These are phyloP conservation scores for Antitrichia curtipendula DNA, from an alignment of 225 moss, liverwort and hornwort species.

Conservation along the genomic window DNA sequence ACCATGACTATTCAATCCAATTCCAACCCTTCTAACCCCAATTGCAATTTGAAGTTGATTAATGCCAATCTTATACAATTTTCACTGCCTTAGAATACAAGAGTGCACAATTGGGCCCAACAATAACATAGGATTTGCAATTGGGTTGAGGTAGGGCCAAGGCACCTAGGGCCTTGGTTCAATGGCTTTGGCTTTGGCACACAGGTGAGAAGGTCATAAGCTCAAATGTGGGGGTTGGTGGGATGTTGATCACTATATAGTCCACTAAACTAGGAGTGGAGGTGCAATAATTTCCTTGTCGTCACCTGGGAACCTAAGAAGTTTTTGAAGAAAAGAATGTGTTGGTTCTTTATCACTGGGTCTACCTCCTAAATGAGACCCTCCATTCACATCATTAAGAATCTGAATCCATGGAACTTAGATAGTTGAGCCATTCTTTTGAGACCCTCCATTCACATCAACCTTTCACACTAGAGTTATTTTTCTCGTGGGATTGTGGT, in stretches of 20 bases:
- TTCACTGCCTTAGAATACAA: not conserved
- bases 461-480: too few species aligned
- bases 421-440: not conserved
- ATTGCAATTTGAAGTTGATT: not conserved
- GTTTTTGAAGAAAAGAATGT: fast-evolving
- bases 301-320: too few species aligned
- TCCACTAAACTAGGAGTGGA: too few species aligned
- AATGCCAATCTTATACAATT: not conserved
- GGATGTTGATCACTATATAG: too few species aligned
- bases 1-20: not conserved
- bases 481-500: too few species aligned
- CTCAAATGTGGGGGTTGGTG: fast-evolving
- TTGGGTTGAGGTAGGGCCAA: not conserved
- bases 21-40: not conserved
- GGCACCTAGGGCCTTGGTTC: fast-evolving
- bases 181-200: too few species aligned
- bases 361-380: too few species aligned
- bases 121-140: not conserved
- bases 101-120: fast-evolving
- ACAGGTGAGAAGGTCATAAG: too few species aligned
- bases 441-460: fast-evolving
- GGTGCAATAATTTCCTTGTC: too few species aligned
- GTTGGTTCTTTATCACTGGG: not conserved
- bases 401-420: too few species aligned
- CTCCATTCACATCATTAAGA: too few species aligned